Percentiles rank a stretch among this genome's conserved stretches.
These are phyloP conservation scores for Ehretia macrophylla DNA, from an alignment of 257 asterid genomes.

Conservation along the genomic window DNA sequence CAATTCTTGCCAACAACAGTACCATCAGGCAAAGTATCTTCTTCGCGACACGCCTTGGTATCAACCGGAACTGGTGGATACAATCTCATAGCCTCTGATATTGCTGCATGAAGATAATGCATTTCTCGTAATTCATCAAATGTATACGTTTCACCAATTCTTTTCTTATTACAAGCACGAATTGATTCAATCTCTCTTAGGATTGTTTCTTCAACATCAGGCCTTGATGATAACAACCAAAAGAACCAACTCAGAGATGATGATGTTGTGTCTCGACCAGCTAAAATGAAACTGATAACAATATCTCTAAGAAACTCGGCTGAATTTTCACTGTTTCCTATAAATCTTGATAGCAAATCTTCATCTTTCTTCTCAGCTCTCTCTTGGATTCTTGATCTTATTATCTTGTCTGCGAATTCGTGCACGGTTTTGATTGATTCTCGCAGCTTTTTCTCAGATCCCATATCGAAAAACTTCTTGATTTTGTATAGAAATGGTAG, in stretches of 20 bases:
- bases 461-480: conserved; percentile 52
- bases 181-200: conserved; percentile 38
- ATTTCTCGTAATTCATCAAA: conserved; percentile 70
- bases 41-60: conserved; percentile 47
- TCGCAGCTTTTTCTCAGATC: conserved; percentile 52
- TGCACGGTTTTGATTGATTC: conserved; percentile 55
- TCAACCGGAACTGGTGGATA: conserved; percentile 87
- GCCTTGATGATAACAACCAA: conserved; percentile 59
- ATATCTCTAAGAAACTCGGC: conserved; percentile 62
- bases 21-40: conserved; percentile 81
- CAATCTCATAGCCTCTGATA: conserved; percentile 80
- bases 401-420: conserved; percentile 64
- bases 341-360: conserved; percentile 73
- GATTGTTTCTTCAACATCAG: conserved; percentile 42
- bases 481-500: conserved; percentile 30
- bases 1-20: conserved; percentile 56
- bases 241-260: conserved; percentile 86
- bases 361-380: conserved; percentile 36
- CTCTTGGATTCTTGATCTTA: conserved; percentile 49
- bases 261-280: conserved; percentile 91
- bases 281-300: conserved; percentile 79
- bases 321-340: conserved; percentile 42
- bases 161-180: conserved; percentile 25
- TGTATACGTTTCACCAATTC: conserved; percentile 30
- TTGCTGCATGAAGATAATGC: conserved; percentile 86